These are phyloP conservation scores for Allium sativum DNA, from an alignment of 106 monocot genomes.

Conservation along the genomic window DNA sequence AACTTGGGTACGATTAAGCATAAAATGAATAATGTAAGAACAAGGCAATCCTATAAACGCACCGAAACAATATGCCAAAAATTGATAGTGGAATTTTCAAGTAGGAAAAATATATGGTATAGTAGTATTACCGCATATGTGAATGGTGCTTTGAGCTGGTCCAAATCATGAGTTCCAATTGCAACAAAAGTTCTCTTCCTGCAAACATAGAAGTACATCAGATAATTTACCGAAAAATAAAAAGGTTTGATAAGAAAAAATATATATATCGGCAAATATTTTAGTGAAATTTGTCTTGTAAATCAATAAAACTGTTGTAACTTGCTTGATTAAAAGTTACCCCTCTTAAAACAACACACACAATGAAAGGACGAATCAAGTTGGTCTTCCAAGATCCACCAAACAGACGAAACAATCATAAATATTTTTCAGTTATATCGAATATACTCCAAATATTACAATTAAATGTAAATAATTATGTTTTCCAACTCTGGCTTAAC, in stretches of 20 bases:
- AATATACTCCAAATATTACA: background rate
- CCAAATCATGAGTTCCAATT: slow-evolving; percentile 96
- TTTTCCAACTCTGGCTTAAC: slow-evolving; percentile 65
- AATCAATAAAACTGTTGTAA: slow-evolving; percentile 93
- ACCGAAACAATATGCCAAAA: too few relatives aligned
- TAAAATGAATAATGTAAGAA: too few relatives aligned
- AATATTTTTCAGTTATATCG: background rate
- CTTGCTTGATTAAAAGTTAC: slow-evolving; percentile 66
- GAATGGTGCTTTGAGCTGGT: slow-evolving; percentile 63
- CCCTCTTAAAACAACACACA: slow-evolving; percentile 85
- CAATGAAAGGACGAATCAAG: slow-evolving; percentile 71
- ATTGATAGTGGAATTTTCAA: too few relatives aligned
- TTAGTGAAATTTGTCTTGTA: slow-evolving; percentile 95
- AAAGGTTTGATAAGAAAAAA: background rate
- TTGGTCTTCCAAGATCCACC: slow-evolving; percentile 37
- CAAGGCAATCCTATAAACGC: too few relatives aligned
- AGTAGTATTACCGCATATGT: slow-evolving; percentile 63
- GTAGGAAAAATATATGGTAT: background rate
- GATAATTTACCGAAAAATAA: slow-evolving; percentile 2
- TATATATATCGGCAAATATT: slow-evolving; percentile 72
- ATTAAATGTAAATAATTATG: background rate
- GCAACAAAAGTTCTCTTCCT: slow-evolving; percentile 93
- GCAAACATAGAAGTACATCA: background rate
- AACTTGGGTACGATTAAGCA: too few relatives aligned
- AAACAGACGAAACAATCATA: background rate